These are phyloP conservation scores for Citrus unshiu DNA, from an alignment of 345 rosid genomes.

Conservation along the genomic window DNA sequence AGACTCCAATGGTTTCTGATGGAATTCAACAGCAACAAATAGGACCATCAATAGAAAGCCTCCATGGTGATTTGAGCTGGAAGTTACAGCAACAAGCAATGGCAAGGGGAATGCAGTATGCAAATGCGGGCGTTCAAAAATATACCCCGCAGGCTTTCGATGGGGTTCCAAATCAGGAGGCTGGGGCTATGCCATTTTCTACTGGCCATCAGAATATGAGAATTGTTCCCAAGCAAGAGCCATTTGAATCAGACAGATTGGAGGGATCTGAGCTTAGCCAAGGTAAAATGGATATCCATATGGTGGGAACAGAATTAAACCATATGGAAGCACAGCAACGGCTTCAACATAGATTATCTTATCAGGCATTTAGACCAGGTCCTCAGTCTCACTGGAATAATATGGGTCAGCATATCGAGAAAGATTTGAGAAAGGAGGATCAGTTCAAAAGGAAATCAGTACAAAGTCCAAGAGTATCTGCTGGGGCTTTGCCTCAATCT, in stretches of 20 bases:
- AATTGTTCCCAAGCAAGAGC: slow-evolving; percentile 70
- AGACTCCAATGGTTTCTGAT: slow-evolving; percentile 48
- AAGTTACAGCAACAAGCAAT: slow-evolving; percentile 56
- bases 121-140: slow-evolving; percentile 56
- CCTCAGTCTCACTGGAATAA: slow-evolving; percentile 71
- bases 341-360: slow-evolving; percentile 55
- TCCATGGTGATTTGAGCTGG: slow-evolving; percentile 71
- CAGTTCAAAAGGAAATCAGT: slow-evolving; percentile 69
- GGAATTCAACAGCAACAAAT: slow-evolving; percentile 65
- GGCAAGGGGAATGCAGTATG: slow-evolving; percentile 59
- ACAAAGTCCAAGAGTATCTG: slow-evolving; percentile 84
- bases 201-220: slow-evolving; percentile 62
- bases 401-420: slow-evolving; percentile 59
- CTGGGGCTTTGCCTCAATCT: slow-evolving; percentile 81
- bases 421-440: slow-evolving; percentile 71
- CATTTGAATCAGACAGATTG: slow-evolving; percentile 60
- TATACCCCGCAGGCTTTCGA: slow-evolving; percentile 68
- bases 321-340: slow-evolving; percentile 60
- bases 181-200: slow-evolving; percentile 48
- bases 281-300: slow-evolving; percentile 47
- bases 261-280: slow-evolving; percentile 44
- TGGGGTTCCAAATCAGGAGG: slow-evolving; percentile 64
- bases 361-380: slow-evolving; percentile 51
- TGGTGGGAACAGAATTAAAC: slow-evolving; percentile 51
- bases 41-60: slow-evolving; percentile 53